phyloP scores from a whole-genome alignment of 2,329 filamentous ascomycete genomes.

The Chaetomium globosum region DNA sequence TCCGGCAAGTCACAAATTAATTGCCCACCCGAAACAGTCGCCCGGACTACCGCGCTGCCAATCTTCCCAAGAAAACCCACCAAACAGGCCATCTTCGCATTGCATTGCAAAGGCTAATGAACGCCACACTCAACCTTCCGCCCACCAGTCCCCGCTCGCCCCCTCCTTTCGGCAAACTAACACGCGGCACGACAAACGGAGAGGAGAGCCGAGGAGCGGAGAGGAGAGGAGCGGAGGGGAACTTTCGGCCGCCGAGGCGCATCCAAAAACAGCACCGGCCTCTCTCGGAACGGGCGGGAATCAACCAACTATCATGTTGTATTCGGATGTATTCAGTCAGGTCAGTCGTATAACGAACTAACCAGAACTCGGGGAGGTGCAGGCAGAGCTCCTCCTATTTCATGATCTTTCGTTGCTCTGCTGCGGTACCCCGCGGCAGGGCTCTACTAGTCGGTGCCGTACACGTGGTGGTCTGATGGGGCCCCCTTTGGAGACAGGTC shows the following conservation, averaged over 20 bases:
- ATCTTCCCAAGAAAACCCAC: conserved; percentile 3
- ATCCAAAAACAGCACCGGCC: not conserved
- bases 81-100: conserved; percentile 6
- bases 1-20: conserved; percentile 30
- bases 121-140: conserved; percentile 7
- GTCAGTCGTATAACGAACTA: not conserved
- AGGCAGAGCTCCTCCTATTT: not conserved
- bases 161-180: conserved; percentile 1
- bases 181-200: not conserved
- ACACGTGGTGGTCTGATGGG: conserved; percentile 8
- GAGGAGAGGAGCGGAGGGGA: not conserved
- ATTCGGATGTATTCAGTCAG: too few relatives aligned
- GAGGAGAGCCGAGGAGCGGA: too few relatives aligned
- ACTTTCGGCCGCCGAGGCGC: not conserved
- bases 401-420: not conserved
- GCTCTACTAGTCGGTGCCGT: conserved; percentile 1
- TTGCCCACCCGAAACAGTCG: conserved; percentile 27
- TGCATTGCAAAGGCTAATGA: conserved; percentile 10
- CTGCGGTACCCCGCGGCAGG: conserved; percentile 8
- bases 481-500: not conserved
- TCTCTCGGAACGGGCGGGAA: not conserved
- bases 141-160: not conserved
- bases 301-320: not conserved
- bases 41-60: not conserved
- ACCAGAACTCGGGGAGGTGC: too few relatives aligned